A percentile compares a stretch with the other conserved stretches of the same genome.
Evolutionary conservation across 352 stramenopile species (phyloP).

Genomic region (Peronospora destructor): DNA sequence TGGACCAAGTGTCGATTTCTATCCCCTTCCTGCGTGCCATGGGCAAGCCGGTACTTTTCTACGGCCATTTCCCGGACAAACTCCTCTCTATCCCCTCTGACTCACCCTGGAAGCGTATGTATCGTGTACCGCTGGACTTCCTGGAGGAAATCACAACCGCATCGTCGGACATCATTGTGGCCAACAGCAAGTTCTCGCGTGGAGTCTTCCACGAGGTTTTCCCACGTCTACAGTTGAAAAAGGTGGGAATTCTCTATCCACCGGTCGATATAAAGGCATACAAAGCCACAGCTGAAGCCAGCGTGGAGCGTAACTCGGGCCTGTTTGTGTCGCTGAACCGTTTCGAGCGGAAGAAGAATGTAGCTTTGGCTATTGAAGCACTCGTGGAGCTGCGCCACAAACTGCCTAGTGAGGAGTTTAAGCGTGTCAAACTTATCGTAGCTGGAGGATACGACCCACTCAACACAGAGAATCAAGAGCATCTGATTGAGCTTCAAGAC

Average conservation of each 20-base stretch:
- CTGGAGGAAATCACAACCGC: conserved; percentile 91
- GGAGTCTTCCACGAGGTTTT: conserved; percentile 88
- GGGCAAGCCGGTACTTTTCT: conserved; percentile 92
- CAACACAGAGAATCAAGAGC: conserved; percentile 94
- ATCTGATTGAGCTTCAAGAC: conserved; percentile 86
- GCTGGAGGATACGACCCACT: conserved; percentile 94
- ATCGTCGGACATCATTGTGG: conserved; percentile 90
- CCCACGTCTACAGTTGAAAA: conserved; percentile 41
- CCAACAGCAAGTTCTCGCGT: conserved; percentile 96
- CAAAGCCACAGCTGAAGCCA: conserved; percentile 25
- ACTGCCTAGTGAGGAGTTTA: conserved; percentile 34
- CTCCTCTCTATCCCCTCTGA: conserved; percentile 74
- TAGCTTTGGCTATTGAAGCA: conserved; percentile 84
- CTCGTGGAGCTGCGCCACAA: conserved; percentile 50
- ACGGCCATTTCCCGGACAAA: conserved; percentile 99
- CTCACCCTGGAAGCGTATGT: conserved; percentile 77
- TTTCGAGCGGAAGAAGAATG: conserved; percentile 98
- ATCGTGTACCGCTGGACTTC: conserved; percentile 89
- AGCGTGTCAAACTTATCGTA: conserved; percentile 84
- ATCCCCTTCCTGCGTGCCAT: conserved; percentile 68
- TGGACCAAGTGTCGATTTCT: conserved; percentile 78
- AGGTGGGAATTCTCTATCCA: conserved; percentile 91
- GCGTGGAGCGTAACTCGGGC: conserved; percentile 31
- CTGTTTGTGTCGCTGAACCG: conserved; percentile 96
- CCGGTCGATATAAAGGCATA: conserved; percentile 86